Percentiles rank a stretch among this genome's conserved stretches.
These are phyloP conservation scores for Phytophthora colocasiae DNA, from an alignment of 352 stramenopile species.

Conservation along the genomic window DNA sequence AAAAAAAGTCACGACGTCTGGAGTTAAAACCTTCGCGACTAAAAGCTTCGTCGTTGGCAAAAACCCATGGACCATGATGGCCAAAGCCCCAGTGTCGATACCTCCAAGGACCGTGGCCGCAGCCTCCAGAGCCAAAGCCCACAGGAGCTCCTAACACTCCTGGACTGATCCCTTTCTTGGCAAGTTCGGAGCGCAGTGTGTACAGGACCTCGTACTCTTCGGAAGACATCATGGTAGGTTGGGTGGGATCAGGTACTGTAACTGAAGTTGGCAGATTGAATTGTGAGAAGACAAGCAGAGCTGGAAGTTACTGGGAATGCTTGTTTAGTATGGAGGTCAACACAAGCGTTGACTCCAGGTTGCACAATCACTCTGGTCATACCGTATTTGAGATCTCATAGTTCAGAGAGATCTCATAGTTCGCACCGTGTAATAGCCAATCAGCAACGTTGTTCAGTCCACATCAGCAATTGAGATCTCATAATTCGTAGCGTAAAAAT, in stretches of 20 bases:
- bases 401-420: no score
- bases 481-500: no score
- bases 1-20: not conserved
- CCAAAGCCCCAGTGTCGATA: not conserved
- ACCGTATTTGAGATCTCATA: no score
- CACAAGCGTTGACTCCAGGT: slow-evolving; percentile 1
- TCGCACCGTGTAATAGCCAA: no score
- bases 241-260: no score
- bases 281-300: no score
- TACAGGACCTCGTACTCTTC: slow-evolving; percentile 59
- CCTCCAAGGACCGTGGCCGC: not conserved
- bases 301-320: no score
- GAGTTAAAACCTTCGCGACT: not conserved
- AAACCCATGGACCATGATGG: not conserved
- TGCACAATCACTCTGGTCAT: slow-evolving; percentile 16
- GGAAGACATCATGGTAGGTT: slow-evolving; percentile 20
- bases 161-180: slow-evolving; percentile 41
- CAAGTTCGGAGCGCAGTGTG: slow-evolving; percentile 55
- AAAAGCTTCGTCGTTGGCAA: no score
- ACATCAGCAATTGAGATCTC: no score
- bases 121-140: slow-evolving; percentile 1
- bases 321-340: no score
- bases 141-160: slow-evolving; percentile 47
- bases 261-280: no score
- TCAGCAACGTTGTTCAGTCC: no score